Evolutionary conservation across 768 basidiomycete species (phyloP), one percentile per base, ranked within the genome.

Genomic region (Termitomyces heimii): DNA sequence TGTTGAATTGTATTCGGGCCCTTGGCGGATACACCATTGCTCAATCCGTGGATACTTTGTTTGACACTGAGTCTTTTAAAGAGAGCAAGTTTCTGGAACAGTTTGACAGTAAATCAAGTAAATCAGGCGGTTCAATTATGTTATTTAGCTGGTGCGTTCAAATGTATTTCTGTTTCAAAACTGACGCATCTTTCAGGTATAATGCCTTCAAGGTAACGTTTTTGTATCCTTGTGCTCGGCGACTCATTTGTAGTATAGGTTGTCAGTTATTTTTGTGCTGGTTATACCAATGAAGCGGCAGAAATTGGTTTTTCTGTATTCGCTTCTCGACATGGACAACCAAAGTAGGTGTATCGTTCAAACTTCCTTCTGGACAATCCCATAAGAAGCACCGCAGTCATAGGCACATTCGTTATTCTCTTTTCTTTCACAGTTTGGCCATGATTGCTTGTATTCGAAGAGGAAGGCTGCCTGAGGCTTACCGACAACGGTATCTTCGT

Each of bases 391-490:
- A 10, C 35, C 28, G 20, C 40, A 88, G 85, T 61, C 86, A 88
- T 68, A 75, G 85, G 42, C 86, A 88, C 67, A 79, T 81, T 45
- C 85, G 86, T 48, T 88, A 83, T 65, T 78, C 77, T 1, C 71
- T 86, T 4, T 89, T 87, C 70, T 88, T 85, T 67, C 87, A 89
- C 65, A 84, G 78, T 60, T 74, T 90, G 35, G 81, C 88, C 3
- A 68, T 90, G 70, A 78, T 86, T 50, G 77, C 80, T 4, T 84
- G 81, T 62, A 64, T 88, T 34, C 77, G 85, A 34, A 71, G 75
- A 51, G 78, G 75, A 4, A 62, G 69, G 8, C 56, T 80, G 2
- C 52, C 74, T 4, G 69, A 68, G 14, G 70, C 73, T 5, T 60
- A 68, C 43, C 73, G 73, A 28, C 58, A 60, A 0, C 66, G 64